A percentile compares a stretch with the other conserved stretches of the same genome.
Conservation (phyloP, 352 stramenopile genomes). For the Lagenidium giganteum region DNA sequence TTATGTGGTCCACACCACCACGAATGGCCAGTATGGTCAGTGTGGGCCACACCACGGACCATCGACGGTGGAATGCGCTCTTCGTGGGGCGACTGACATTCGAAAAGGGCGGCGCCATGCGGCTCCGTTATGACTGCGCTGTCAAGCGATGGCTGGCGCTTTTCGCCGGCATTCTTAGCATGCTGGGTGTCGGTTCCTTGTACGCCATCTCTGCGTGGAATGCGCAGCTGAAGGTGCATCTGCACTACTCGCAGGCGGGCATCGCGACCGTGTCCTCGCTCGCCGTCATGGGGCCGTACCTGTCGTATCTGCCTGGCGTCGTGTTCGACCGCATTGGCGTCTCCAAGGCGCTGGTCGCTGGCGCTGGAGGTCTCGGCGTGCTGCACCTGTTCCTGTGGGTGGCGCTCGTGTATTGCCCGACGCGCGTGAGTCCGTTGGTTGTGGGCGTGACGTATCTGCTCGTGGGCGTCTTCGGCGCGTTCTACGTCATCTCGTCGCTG, state of each 20-base stretch:
- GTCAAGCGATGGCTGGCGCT: conserved; percentile 53
- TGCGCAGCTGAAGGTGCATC: conserved; percentile 55
- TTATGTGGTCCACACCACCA: too few species aligned
- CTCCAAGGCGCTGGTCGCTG: conserved; percentile 37
- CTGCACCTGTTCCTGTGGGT: conserved; percentile 29
- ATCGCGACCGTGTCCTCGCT: conserved; percentile 61
- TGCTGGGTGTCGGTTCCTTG: conserved; percentile 53
- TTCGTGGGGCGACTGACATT: too few species aligned
- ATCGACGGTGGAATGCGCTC: too few species aligned
- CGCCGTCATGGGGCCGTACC: conserved; percentile 60
- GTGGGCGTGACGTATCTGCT: conserved; percentile 40
- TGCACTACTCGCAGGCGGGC: conserved; percentile 51
- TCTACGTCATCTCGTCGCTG: conserved; percentile 60
- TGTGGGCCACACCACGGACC: too few species aligned
- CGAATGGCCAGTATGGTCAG: too few species aligned
- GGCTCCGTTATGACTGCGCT: too few species aligned
- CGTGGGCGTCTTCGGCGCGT: conserved; percentile 52
- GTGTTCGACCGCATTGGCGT: conserved; percentile 57
- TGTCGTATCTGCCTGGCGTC: conserved; percentile 50
- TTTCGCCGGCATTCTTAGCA: conserved; percentile 43
- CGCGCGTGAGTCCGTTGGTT: conserved; percentile 28
- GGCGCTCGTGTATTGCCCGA: conserved; percentile 25
- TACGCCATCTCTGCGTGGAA: conserved; percentile 78
- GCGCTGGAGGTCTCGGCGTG: conserved; percentile 21
- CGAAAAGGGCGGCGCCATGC: too few species aligned